Conservation (phyloP, 1,139 yeast species). For the Hyphopichia fennica region DNA sequence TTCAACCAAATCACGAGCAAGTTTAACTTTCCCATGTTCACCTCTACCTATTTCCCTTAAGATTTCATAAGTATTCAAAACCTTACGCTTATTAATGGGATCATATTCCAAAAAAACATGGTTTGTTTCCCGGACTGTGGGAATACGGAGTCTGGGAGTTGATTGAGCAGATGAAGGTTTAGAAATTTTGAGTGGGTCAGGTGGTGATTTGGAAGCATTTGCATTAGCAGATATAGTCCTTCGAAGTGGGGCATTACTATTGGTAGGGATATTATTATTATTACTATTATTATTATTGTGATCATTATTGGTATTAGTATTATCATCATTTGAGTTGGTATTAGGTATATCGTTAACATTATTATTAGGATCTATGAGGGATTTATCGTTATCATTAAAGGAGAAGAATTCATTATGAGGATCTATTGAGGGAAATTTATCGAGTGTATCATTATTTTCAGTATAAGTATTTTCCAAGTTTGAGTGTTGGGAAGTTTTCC, state of each 20-base stretch:
- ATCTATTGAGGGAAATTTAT: no score
- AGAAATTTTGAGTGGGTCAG: not conserved
- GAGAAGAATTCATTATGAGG: not conserved
- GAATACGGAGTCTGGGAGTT: not conserved
- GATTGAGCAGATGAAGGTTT: no score
- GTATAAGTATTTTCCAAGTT: constrained; percentile 4
- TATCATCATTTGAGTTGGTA: not conserved
- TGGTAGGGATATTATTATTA: not conserved
- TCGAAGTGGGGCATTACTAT: constrained; percentile 3
- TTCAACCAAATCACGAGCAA: constrained; percentile 73
- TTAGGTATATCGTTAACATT: not conserved
- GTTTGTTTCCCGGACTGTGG: constrained; percentile 75
- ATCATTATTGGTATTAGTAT: not conserved
- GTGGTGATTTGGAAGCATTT: not conserved
- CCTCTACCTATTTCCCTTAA: constrained; percentile 88
- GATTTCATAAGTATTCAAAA: constrained; percentile 88
- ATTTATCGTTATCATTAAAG: not conserved
- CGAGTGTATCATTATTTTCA: constrained; percentile 3
- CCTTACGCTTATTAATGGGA: constrained; percentile 81
- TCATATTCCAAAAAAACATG: constrained; percentile 83
- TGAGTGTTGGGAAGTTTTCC: constrained; percentile 2
- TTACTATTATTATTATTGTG: not conserved
- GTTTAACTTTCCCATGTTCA: constrained; percentile 95
- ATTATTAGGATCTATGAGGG: not conserved
- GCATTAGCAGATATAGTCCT: no score